phyloP scores from a whole-genome alignment of 2,329 filamentous ascomycete species.

The Aphanocladium album region DNA sequence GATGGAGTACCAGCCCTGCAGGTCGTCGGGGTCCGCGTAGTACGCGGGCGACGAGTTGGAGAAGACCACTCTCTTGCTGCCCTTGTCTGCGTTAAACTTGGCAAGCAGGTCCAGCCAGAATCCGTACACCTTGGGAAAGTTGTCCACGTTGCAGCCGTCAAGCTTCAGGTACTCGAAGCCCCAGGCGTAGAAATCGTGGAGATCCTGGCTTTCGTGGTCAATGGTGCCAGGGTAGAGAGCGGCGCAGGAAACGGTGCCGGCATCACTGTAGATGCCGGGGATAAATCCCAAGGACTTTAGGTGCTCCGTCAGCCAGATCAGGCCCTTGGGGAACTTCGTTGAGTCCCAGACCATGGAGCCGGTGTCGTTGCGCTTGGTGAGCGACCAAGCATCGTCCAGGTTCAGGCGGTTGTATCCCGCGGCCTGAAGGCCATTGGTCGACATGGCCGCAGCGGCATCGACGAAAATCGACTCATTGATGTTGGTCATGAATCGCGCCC shows the following conservation, averaged over 20 bases:
- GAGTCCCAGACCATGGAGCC: conserved; percentile 37
- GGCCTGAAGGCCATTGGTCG: conserved; percentile 32
- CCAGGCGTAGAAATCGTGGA: conserved; percentile 32
- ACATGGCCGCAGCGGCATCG: conserved; percentile 41
- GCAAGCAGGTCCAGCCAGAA: not conserved
- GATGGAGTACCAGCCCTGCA: conserved; percentile 35
- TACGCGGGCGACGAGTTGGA: conserved; percentile 40
- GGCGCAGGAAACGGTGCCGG: conserved; percentile 38
- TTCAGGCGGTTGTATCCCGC: conserved; percentile 31
- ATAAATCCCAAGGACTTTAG: conserved; percentile 33
- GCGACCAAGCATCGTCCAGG: conserved; percentile 42
- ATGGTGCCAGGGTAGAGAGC: conserved; percentile 35
- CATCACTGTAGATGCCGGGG: conserved; percentile 41
- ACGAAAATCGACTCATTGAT: conserved; percentile 44
- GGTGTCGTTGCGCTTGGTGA: conserved; percentile 27
- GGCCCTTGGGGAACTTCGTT: conserved; percentile 36
- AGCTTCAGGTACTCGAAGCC: conserved; percentile 35
- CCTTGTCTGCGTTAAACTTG: not conserved
- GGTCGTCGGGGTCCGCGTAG: conserved; percentile 27
- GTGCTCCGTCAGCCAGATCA: conserved; percentile 36
- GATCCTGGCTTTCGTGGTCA: conserved; percentile 36
- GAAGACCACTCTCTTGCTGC: conserved; percentile 24
- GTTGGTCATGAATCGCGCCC: conserved; percentile 42
- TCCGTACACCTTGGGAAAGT: not conserved
- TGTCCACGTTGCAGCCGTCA: conserved; percentile 34